Conservation (phyloP, 2,329 filamentous ascomycete species). For the Chrysoporthe cubensis region DNA sequence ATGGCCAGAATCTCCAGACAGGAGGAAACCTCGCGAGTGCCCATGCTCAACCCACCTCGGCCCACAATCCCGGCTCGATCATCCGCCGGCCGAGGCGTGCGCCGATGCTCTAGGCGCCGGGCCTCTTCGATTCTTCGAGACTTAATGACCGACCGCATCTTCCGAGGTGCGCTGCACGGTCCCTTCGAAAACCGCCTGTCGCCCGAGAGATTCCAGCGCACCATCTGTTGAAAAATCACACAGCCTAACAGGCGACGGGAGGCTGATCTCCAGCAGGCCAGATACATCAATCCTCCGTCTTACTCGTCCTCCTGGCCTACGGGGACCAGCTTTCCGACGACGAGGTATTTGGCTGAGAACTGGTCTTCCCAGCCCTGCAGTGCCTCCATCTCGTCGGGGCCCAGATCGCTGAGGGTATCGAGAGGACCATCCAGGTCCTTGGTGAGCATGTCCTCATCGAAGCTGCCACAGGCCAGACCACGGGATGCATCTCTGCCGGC, state of each 20-base stretch:
- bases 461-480: slow-evolving; percentile 87
- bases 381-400: slow-evolving; percentile 77
- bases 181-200: background rate
- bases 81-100: background rate
- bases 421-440: slow-evolving; percentile 84
- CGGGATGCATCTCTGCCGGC: slow-evolving; percentile 88
- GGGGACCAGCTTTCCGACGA: slow-evolving; percentile 84
- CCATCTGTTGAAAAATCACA: background rate
- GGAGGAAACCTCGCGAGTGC: background rate
- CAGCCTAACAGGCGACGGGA: background rate
- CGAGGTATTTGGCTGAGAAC: slow-evolving; percentile 90
- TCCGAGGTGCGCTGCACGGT: background rate
- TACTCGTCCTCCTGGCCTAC: slow-evolving; percentile 44
- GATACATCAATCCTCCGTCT: background rate
- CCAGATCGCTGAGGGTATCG: slow-evolving; percentile 74
- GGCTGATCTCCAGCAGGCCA: background rate
- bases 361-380: slow-evolving; percentile 90
- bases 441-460: slow-evolving; percentile 94
- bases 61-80: background rate
- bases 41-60: background rate
- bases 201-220: background rate
- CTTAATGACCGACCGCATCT: background rate
- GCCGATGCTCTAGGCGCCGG: background rate
- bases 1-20: background rate
- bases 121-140: background rate